Conservation (phyloP, 805 yeast species). For the Ogataea dorogensis region DNA sequence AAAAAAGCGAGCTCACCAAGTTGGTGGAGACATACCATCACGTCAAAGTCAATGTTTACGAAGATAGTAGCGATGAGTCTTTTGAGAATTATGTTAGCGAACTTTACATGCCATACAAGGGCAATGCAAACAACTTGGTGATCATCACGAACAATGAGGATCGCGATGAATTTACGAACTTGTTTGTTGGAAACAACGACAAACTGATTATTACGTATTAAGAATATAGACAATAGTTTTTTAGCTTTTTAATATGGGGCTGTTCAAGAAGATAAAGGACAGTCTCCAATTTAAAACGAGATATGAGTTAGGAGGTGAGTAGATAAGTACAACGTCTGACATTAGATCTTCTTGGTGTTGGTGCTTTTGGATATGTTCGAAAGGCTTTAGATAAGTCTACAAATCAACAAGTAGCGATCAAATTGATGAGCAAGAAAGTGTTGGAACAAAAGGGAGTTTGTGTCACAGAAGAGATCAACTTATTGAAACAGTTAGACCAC, state of each 20-base stretch:
- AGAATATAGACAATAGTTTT: too few relatives aligned
- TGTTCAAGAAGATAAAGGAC: constrained; percentile 9
- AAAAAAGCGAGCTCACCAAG: constrained; percentile 3
- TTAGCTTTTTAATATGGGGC: constrained; percentile 6
- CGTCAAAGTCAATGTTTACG: constrained; percentile 1
- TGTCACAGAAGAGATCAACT: constrained; percentile 70
- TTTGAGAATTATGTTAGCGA: constrained; percentile 3
- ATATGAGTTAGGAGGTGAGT: constrained; percentile 58
- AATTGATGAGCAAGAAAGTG: constrained; percentile 76
- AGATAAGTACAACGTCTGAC: constrained; percentile 1
- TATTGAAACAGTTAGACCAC: constrained; percentile 63
- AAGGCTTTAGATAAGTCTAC: constrained; percentile 50
- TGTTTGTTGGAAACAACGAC: constrained; percentile 10
- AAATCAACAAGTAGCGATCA: constrained; percentile 75
- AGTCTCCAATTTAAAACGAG: constrained; percentile 40
- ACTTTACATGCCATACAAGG: constrained; percentile 1
- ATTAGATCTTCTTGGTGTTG: constrained; percentile 74
- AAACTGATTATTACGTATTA: constrained; percentile 5
- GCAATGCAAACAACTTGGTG: constrained; percentile 8
- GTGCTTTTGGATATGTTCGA: constrained; percentile 85
- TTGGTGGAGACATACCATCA: constrained; percentile 3
- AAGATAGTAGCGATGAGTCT: neutral
- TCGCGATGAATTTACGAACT: neutral
- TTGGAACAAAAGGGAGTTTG: constrained; percentile 61
- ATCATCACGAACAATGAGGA: constrained; percentile 2